Conservation (phyloP, 1,139 yeast genomes). For the Protomyces inouyei region DNA sequence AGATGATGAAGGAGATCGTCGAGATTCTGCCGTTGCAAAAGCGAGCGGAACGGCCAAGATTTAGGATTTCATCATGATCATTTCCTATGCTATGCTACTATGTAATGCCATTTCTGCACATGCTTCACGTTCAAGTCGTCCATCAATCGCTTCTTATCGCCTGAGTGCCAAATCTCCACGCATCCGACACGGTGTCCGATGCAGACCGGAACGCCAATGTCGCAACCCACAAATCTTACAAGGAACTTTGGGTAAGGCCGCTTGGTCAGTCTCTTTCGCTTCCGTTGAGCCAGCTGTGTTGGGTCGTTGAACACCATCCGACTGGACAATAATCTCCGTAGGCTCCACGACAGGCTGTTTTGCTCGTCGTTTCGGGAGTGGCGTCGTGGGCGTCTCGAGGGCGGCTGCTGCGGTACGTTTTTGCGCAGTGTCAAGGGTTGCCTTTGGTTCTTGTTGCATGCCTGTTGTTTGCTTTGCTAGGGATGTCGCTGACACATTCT, state of each 20-base stretch:
- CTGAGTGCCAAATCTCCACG: background rate
- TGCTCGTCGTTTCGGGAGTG: too few relatives aligned
- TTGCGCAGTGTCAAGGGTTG: too few relatives aligned
- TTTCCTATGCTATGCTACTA: background rate
- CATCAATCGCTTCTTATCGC: background rate
- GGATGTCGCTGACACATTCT: too few relatives aligned
- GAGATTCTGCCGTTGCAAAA: background rate
- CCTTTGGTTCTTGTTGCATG: too few relatives aligned
- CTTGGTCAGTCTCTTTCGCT: background rate
- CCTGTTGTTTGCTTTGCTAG: too few relatives aligned
- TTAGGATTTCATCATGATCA: background rate
- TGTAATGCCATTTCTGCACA: background rate
- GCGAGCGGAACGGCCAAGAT: conserved; percentile 2
- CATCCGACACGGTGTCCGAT: background rate
- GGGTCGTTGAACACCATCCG: background rate
- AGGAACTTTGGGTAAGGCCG: background rate
- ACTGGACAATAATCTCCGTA: background rate
- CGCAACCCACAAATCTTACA: background rate
- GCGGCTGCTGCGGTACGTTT: too few relatives aligned
- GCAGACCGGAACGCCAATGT: background rate
- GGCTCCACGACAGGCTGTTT: too few relatives aligned
- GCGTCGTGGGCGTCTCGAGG: too few relatives aligned
- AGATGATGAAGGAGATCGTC: conserved; percentile 14
- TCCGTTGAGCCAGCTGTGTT: background rate
- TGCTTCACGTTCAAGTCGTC: background rate